Conservation (phyloP, 1,139 yeast species). For the Geotrichum cucujoidarum region DNA sequence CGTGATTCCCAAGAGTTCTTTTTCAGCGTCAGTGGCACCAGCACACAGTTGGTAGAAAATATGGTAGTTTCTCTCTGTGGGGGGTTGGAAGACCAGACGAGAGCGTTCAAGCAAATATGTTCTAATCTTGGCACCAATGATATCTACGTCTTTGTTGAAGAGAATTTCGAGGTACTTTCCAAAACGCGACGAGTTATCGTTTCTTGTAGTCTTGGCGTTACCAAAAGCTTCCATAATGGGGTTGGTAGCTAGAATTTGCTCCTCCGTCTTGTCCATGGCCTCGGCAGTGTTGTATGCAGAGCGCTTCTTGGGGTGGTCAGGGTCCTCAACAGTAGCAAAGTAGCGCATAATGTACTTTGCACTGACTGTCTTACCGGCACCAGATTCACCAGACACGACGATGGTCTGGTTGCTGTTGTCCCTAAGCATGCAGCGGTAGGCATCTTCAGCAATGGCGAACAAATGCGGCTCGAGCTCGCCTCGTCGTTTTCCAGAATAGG, state of each 20-base stretch:
- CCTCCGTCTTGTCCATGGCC: constrained; percentile 88
- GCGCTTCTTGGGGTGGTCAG: constrained; percentile 39
- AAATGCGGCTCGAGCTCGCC: constrained; percentile 96
- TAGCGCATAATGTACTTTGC: constrained; percentile 98
- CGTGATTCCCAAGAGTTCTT: constrained; percentile 51
- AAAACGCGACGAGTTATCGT: constrained; percentile 94
- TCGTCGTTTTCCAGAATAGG: constrained; percentile 85
- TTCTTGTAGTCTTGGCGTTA: constrained; percentile 95
- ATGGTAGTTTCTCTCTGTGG: constrained; percentile 85
- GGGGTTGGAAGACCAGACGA: constrained; percentile 88
- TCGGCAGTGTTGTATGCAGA: constrained; percentile 42
- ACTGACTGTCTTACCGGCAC: constrained; percentile 97
- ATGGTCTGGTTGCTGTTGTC: constrained; percentile 87
- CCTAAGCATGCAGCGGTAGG: constrained; percentile 86
- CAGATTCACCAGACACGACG: constrained; percentile 96
- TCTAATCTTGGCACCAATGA: constrained; percentile 90
- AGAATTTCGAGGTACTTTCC: constrained; percentile 93
- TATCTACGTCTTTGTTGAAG: constrained; percentile 66
- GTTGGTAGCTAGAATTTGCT: constrained; percentile 92
- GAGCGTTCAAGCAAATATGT: constrained; percentile 91
- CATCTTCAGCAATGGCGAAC: constrained; percentile 97
- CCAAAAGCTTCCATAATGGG: constrained; percentile 99
- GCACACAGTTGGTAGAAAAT: constrained; percentile 86
- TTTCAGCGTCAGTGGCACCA: constrained; percentile 64
- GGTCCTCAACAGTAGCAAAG: constrained; percentile 88